These are phyloP conservation scores for Arabis alpina DNA, from an alignment of 345 rosid species.

Conservation along the genomic window DNA sequence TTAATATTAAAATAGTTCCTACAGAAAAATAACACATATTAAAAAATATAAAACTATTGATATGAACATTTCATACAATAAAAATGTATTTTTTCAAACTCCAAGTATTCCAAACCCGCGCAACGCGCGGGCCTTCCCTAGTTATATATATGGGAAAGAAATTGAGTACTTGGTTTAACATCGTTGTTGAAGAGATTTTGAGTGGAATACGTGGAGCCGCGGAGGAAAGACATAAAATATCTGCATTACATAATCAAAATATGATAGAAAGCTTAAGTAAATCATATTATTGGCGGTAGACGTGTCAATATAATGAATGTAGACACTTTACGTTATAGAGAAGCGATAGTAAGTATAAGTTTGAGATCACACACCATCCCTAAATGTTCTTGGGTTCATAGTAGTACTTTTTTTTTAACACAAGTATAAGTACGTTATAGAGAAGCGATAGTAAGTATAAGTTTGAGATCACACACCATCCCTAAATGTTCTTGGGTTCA, in stretches of 20 bases:
- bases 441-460: not conserved
- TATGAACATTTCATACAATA: too few relatives aligned
- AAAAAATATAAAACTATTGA: too few relatives aligned
- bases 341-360: not conserved
- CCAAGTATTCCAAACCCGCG: too few relatives aligned
- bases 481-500: not conserved
- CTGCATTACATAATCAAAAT: not conserved
- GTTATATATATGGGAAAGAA: not conserved
- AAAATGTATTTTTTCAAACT: too few relatives aligned
- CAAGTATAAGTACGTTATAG: not conserved
- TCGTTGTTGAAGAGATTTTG: not conserved
- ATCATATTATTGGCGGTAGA: too few relatives aligned
- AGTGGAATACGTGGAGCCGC: not conserved
- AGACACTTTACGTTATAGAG: not conserved
- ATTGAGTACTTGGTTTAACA: not conserved
- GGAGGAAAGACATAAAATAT: not conserved
- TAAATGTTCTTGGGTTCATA: not conserved
- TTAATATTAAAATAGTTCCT: too few relatives aligned
- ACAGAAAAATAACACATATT: too few relatives aligned
- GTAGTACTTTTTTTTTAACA: not conserved
- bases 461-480: too few relatives aligned
- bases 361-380: too few relatives aligned
- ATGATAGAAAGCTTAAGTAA: too few relatives aligned
- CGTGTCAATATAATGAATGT: too few relatives aligned
- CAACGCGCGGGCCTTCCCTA: too few relatives aligned